Evolutionary conservation across 441 rosid genomes (phyloP).

Genomic region (Arabidopsis lyrata): DNA sequence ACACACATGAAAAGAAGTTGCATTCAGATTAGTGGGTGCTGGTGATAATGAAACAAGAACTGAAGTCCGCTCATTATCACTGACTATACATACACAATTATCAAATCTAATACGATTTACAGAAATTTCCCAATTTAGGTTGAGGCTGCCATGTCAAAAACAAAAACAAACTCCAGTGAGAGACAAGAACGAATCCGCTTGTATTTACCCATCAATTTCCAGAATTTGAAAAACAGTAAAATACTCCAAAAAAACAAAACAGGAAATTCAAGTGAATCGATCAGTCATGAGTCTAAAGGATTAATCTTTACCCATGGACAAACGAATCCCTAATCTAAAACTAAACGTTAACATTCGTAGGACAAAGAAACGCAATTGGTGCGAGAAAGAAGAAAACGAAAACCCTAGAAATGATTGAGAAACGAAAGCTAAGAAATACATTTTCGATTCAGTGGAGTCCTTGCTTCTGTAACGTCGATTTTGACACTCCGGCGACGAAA

Average conservation of each 20-base stretch:
- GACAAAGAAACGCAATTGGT: conserved; percentile 16
- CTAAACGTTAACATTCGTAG: conserved; percentile 20
- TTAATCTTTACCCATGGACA: not conserved
- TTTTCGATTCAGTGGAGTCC: conserved; percentile 5
- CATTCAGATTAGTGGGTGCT: conserved; percentile 24
- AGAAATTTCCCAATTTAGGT: conserved; percentile 12
- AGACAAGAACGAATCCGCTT: conserved; percentile 12
- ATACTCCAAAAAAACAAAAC: not conserved
- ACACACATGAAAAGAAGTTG: not conserved
- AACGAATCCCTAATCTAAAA: conserved; percentile 27
- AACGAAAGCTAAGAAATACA: conserved; percentile 12
- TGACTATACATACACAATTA: not conserved
- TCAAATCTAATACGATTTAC: not conserved
- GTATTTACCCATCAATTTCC: conserved; percentile 5
- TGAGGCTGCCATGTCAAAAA: not conserved
- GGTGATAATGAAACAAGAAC: conserved; percentile 24
- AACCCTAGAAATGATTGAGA: conserved; percentile 42
- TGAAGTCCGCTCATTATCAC: conserved; percentile 1
- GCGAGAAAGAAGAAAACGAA: conserved; percentile 9
- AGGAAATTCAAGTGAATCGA: conserved; percentile 23
- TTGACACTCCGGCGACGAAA: conserved; percentile 12
- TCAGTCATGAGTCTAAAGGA: conserved; percentile 7
- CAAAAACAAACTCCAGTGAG: conserved; percentile 1
- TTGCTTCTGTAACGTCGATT: not conserved
- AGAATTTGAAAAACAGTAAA: not conserved